Conservation (phyloP, 2,329 filamentous ascomycete species). For the Hypoxylon sp. region DNA sequence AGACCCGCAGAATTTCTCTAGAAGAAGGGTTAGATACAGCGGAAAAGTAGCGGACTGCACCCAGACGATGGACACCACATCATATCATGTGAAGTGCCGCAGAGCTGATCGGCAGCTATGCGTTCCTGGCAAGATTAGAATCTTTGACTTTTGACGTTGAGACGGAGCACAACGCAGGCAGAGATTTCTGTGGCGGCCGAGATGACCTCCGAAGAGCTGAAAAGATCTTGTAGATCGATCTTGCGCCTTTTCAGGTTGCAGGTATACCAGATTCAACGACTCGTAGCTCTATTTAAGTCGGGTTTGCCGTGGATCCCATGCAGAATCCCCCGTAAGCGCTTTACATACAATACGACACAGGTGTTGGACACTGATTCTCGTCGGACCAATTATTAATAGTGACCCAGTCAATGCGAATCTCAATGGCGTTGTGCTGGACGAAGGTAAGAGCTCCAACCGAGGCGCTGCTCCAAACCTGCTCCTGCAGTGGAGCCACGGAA, state of each 20-base stretch:
- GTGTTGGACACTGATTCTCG: neutral
- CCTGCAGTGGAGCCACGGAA: slow-evolving; percentile 35
- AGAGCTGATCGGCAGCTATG: slow-evolving; percentile 40
- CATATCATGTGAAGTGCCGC: slow-evolving; percentile 44
- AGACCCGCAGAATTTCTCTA: slow-evolving; percentile 41
- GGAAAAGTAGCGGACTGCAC: slow-evolving; percentile 33
- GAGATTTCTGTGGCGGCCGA: slow-evolving; percentile 44
- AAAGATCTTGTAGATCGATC: slow-evolving; percentile 13
- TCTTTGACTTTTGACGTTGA: slow-evolving; percentile 38
- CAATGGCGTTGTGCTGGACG: slow-evolving; percentile 15
- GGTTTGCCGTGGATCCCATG: neutral
- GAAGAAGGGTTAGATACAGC: slow-evolving; percentile 37
- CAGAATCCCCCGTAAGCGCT: neutral
- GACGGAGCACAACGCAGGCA: slow-evolving; percentile 41
- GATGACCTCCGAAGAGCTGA: slow-evolving; percentile 40
- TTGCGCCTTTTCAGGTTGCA: slow-evolving; percentile 15
- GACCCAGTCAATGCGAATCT: slow-evolving; percentile 15
- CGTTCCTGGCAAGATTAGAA: slow-evolving; percentile 41
- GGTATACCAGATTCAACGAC: slow-evolving; percentile 6
- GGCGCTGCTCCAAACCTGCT: slow-evolving; percentile 25
- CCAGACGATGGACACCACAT: slow-evolving; percentile 39
- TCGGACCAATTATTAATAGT: slow-evolving; percentile 20
- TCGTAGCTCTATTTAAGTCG: neutral
- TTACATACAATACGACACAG: neutral
- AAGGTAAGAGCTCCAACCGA: slow-evolving; percentile 24